Conservation (phyloP, 345 rosid genomes). For the Brassica juncea region DNA sequence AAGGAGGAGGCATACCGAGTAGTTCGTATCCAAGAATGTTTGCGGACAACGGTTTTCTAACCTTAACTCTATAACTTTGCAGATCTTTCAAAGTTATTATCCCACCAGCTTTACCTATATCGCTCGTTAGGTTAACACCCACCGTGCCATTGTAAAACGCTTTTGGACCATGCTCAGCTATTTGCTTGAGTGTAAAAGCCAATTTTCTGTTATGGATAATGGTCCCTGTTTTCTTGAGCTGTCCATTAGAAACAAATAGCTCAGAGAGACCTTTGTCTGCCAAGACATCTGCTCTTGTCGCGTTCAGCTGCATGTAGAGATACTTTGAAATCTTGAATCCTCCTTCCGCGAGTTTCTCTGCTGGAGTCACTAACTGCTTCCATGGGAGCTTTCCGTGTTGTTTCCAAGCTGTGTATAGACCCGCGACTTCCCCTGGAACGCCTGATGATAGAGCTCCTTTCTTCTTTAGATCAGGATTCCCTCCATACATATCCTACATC, state of each 20-base stretch:
- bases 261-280: constrained; percentile 53
- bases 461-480: constrained; percentile 42
- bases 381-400: constrained; percentile 58
- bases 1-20: constrained; percentile 68
- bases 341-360: constrained; percentile 44
- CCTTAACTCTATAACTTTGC: constrained; percentile 48
- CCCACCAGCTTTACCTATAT: constrained; percentile 54
- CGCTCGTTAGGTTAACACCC: constrained; percentile 45
- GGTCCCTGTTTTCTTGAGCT: constrained; percentile 45
- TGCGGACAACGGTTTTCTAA: constrained; percentile 43
- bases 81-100: constrained; percentile 56
- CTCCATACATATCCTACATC: constrained; percentile 55
- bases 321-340: constrained; percentile 57
- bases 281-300: constrained; percentile 35
- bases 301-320: constrained; percentile 53
- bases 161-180: constrained; percentile 39
- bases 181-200: constrained; percentile 41
- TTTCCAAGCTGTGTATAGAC: constrained; percentile 60
- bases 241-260: constrained; percentile 46
- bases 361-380: constrained; percentile 51
- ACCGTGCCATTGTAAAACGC: constrained; percentile 60
- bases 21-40: constrained; percentile 48
- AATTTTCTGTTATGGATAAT: constrained; percentile 46
- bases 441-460: constrained; percentile 57
- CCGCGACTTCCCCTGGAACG: constrained; percentile 61